phyloP scores from a whole-genome alignment of 2,329 filamentous ascomycete species.

The Waltergamsia citrina region DNA sequence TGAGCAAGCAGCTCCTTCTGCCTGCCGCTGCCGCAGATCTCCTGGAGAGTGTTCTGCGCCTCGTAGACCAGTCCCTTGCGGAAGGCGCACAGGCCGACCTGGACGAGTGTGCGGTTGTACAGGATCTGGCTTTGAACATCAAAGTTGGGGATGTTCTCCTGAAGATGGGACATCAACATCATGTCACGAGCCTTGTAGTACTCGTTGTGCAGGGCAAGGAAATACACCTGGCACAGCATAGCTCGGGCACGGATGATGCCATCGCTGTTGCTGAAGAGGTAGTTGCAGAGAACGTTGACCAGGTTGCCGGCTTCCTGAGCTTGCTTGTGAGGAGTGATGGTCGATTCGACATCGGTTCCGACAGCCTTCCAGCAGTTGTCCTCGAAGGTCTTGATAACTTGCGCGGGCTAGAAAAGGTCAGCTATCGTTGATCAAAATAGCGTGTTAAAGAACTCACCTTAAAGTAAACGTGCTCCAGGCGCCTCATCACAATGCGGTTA shows the following conservation, averaged over 20 bases:
- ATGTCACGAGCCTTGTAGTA: slow-evolving; percentile 98
- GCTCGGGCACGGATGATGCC: slow-evolving; percentile 92
- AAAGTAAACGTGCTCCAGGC: slow-evolving; percentile 97
- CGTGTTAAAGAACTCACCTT: slow-evolving; percentile 49
- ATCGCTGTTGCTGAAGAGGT: slow-evolving; percentile 89
- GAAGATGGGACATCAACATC: slow-evolving; percentile 99
- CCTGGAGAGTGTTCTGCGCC: slow-evolving; percentile 92
- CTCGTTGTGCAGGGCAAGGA: slow-evolving; percentile 91
- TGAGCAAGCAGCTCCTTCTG: slow-evolving; percentile 98
- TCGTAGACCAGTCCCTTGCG: slow-evolving; percentile 94
- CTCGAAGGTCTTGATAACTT: slow-evolving; percentile 89
- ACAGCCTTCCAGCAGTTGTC: slow-evolving; percentile 87
- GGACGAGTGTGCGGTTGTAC: slow-evolving; percentile 95
- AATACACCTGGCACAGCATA: slow-evolving; percentile 98
- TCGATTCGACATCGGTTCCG: slow-evolving; percentile 60
- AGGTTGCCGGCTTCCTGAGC: slow-evolving; percentile 63
- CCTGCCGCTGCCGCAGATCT: slow-evolving; percentile 93
- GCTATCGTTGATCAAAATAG: neutral
- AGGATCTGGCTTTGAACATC: slow-evolving; percentile 96
- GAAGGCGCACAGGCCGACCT: slow-evolving; percentile 97
- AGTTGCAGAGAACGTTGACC: slow-evolving; percentile 83
- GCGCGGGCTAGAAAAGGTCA: no score
- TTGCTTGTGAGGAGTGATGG: slow-evolving; percentile 66
- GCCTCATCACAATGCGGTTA: slow-evolving; percentile 88
- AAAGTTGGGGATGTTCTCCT: slow-evolving; percentile 94